Evolutionary conservation across 257 asterid genomes (phyloP).

Genomic region (Solanum virginianum): DNA sequence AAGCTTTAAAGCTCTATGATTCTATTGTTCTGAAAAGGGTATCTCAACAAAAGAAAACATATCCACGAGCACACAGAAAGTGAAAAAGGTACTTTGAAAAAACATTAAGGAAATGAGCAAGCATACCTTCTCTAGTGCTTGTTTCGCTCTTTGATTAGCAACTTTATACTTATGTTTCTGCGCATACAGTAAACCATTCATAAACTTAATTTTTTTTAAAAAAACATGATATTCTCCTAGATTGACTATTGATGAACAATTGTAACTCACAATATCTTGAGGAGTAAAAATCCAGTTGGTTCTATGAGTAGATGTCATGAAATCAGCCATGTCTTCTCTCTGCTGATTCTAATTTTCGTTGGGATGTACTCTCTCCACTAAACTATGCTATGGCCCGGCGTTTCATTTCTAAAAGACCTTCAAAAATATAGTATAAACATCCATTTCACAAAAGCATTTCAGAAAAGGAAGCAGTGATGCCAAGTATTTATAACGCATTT

Average conservation of each 20-base stretch:
- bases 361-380: neutral
- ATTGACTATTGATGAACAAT: neutral
- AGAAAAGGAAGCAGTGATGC: no score
- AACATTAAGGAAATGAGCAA: neutral
- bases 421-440: neutral
- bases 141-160: conserved; percentile 80
- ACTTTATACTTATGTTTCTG: conserved; percentile 78
- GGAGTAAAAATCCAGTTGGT: conserved; percentile 85
- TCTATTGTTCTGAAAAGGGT: neutral
- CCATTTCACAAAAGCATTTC: no score
- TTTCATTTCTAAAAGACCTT: neutral
- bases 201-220: neutral
- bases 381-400: neutral
- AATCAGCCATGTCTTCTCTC: conserved; percentile 54
- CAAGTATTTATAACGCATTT: neutral
- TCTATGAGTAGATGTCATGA: conserved; percentile 70
- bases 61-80: neutral
- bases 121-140: conserved; percentile 70
- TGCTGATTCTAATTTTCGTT: neutral
- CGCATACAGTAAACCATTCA: neutral
- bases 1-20: neutral
- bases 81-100: neutral
- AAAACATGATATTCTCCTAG: neutral
- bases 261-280: conserved; percentile 49
- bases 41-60: neutral